Conservation (phyloP, 2,329 filamentous ascomycete genomes). For the Venturiaceae sp. region DNA sequence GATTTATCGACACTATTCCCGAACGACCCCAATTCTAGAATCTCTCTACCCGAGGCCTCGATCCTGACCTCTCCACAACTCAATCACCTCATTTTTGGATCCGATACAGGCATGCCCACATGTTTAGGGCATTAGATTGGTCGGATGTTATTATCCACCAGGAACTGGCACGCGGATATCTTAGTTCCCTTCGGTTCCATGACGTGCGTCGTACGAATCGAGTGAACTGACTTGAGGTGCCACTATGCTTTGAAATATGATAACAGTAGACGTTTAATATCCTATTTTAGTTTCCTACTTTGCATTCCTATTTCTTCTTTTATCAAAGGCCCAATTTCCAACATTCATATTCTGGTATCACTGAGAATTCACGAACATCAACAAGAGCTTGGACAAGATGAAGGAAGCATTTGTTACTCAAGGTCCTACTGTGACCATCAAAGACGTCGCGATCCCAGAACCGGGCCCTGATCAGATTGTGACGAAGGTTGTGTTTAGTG, state of each 20-base stretch:
- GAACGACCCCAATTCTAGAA: not conserved
- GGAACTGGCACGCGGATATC: too few relatives aligned
- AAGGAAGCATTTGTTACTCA: conserved; percentile 22
- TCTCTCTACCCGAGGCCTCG: not conserved
- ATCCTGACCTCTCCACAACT: not conserved
- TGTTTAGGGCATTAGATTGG: not conserved
- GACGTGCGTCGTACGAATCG: too few relatives aligned
- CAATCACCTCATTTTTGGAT: not conserved
- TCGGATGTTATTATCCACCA: not conserved
- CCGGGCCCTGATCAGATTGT: conserved; percentile 14
- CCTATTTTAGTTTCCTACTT: too few relatives aligned
- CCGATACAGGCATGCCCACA: not conserved
- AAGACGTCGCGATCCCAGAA: conserved; percentile 22
- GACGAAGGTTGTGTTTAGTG: conserved; percentile 23
- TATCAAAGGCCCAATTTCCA: too few relatives aligned
- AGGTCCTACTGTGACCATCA: conserved; percentile 24
- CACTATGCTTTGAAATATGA: not conserved
- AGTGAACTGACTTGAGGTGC: too few relatives aligned
- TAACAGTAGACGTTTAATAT: too few relatives aligned
- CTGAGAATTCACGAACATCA: too few relatives aligned
- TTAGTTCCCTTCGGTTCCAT: not conserved
- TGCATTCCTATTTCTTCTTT: too few relatives aligned
- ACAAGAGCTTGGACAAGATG: conserved; percentile 5
- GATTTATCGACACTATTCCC: not conserved
- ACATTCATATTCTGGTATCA: too few relatives aligned